Conservation (phyloP, 148 eudicot species). For the Vaccinium myrtillus region DNA sequence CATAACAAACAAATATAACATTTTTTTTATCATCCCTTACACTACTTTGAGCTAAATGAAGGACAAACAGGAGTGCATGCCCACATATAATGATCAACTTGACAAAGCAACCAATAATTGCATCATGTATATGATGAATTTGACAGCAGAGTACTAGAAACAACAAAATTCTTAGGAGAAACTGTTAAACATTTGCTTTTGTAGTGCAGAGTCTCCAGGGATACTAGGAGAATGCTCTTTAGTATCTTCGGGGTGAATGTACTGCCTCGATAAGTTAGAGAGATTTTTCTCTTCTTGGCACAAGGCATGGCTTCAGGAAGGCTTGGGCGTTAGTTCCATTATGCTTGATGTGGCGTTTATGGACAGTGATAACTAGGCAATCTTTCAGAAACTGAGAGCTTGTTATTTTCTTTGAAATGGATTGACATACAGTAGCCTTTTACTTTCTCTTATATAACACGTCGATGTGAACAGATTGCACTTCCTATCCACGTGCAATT, state of each 20-base stretch:
- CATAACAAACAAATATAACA: background rate
- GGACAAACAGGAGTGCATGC: background rate
- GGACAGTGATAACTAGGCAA: background rate
- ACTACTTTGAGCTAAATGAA: background rate
- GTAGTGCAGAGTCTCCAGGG: background rate
- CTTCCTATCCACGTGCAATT: background rate
- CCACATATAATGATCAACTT: background rate
- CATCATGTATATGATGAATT: background rate
- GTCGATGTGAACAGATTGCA: background rate
- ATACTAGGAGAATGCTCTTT: background rate
- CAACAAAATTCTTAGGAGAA: no score
- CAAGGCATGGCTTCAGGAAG: conserved; percentile 4
- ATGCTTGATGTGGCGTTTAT: background rate
- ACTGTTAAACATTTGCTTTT: background rate
- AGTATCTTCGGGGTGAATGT: background rate
- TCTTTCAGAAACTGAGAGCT: background rate
- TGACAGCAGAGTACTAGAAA: no score
- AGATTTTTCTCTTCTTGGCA: background rate
- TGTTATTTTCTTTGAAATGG: background rate
- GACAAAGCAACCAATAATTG: background rate
- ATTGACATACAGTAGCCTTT: conserved; percentile 3
- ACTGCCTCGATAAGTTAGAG: background rate
- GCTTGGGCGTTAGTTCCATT: background rate
- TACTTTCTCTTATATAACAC: background rate
- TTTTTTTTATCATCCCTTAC: background rate